Base-by-base conservation (phyloP, 1,139 yeast genomes). In the Pneumocystis jirovecii region DNA sequence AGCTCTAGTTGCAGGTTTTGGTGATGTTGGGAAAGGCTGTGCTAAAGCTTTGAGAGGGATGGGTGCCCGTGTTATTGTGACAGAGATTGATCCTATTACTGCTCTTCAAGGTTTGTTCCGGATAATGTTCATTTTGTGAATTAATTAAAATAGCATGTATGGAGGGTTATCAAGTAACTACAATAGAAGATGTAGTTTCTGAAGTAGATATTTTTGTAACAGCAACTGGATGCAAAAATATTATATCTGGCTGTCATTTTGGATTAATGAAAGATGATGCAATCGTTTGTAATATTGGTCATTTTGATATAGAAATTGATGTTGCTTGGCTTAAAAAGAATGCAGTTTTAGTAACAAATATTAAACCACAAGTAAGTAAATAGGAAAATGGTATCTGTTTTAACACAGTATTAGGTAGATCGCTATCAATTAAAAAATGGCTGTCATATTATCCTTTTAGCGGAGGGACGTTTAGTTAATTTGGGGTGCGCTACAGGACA, bases 1-100 rank as follows among this genome's bases (percentile, higher is more conserved):
- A 76, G 96, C 97, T 71, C 95, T 93, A 74, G 98, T 93, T 75
- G 97, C 97, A 70, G 99, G 99, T 80, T 93, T 86, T 83, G 99
- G 99, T 85, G 99, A 93, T 79, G 99, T 93, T 76, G 99, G 99
- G 83, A 93, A 93, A 84, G 99, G 99, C 80, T 93, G 98, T 84
- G 97, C 97, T 77, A 87, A 91, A 89, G 97, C 99, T 73, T 86
- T 95, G 76, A 89, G 91, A 82, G 93, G 96, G 76, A 91, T 93
- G 97, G 99, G 99, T 82, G 97, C 99, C 72, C 89, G 97, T 80
- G 99, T 93, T 74, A 84, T 95, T 72, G 89, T 93, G 76, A 87
- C 98, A 73, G 99, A 93, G 83, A 84, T 93, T 75, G 99, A 93
- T 80, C 99, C 99, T 76, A 93, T 93, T 82, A 93, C 93, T 80